Percentiles rank a stretch among this genome's conserved stretches.
These are phyloP conservation scores for Annona cherimola DNA, from an alignment of 164 flowering plant species.

Conservation along the genomic window DNA sequence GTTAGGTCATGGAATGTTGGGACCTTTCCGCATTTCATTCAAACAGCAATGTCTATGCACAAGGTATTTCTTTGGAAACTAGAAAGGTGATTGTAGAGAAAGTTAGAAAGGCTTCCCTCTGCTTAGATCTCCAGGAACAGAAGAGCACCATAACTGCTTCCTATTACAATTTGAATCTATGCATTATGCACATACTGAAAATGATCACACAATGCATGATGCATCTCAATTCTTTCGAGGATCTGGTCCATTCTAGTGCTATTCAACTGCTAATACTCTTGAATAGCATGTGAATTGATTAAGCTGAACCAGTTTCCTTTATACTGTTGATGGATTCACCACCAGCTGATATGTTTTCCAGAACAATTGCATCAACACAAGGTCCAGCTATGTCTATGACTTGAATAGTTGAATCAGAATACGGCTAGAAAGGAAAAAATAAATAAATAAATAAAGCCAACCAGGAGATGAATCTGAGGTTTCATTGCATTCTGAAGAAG, in stretches of 20 bases:
- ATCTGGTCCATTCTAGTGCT: background rate
- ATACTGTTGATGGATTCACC: background rate
- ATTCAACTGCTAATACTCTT: background rate
- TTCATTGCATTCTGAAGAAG: conserved; percentile 18
- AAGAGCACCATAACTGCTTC: background rate
- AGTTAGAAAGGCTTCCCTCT: background rate
- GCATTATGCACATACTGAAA: background rate
- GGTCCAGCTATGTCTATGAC: background rate
- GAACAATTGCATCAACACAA: background rate
- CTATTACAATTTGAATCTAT: background rate
- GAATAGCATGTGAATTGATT: background rate
- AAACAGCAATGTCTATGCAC: background rate
- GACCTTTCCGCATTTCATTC: background rate
- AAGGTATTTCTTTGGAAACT: background rate
- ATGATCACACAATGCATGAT: background rate
- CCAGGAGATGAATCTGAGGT: conserved; percentile 27
- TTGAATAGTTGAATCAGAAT: background rate
- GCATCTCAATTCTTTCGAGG: background rate
- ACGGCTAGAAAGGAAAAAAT: conserved; percentile 14
- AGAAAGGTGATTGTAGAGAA: background rate
- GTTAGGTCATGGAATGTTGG: background rate
- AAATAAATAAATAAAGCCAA: conserved; percentile 14
- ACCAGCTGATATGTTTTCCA: background rate
- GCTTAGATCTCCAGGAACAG: background rate
- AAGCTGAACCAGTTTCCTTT: background rate